Base-by-base conservation (phyloP, 2,329 filamentous ascomycete genomes). In the Boeremia lycopersici region DNA sequence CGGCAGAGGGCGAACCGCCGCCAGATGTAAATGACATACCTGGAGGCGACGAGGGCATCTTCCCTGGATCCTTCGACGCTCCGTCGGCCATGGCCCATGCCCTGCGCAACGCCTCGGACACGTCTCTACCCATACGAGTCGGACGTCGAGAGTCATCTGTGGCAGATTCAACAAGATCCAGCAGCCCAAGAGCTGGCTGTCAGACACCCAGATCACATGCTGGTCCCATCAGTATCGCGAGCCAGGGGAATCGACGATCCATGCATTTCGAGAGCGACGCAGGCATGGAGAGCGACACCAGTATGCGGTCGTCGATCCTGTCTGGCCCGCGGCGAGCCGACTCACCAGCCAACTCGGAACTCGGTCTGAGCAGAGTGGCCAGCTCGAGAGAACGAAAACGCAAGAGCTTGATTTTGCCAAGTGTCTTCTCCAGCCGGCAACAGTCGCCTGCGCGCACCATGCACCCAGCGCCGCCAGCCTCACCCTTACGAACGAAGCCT, bases 181-280 rank as follows among this genome's bases (percentile, higher is more conserved):
- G 86, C 71, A 99, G 95, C 71, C 95, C 95, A 0, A 87, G 87
- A 72, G 93, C 96, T 74, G 95, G 91, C 17, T 63, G 56, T 57
- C 90, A 90, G 10, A 99, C 95, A 3, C 95, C 95, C 10, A 88
- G 91, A 59, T 98, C 93, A 0, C 88, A 93, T 66, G 86, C 84
- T 45, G 85, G 83, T 59, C 78, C 79, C 50, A 79, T 78, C 64
- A 84, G 79, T 59, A 77, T 88, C 13, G 75, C 88, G 75, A 70
- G 73, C 8, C 72, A 90, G 48, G 89, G 87, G 48, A 90, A 93
- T 49, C 85, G 92, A 26, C 88, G 87, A 3, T 93, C 92, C 0
- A 82, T 95, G 59, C 83, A 92, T 43, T 83, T 91, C 29, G 93
- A 96, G 64, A 93, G 90, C 60, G 95, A 99, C 72, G 79, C 86